Conservation (phyloP, 176 grass and related monocot genomes). For the Rhipidocladum racemiflorum region DNA sequence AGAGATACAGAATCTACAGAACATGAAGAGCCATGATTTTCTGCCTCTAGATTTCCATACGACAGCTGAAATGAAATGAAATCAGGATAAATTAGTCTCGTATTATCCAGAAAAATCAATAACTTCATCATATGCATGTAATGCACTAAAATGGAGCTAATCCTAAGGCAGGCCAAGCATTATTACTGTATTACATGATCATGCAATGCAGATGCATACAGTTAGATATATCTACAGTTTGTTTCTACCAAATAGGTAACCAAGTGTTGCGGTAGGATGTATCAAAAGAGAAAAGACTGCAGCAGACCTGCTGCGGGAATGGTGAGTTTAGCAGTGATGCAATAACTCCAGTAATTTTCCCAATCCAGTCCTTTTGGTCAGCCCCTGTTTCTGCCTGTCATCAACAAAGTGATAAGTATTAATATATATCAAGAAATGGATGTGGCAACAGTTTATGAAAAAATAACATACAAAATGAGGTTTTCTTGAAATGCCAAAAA, state of each 20-base stretch:
- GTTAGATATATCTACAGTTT: neutral
- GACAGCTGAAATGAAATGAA: conserved; percentile 50
- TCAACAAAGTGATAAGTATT: conserved; percentile 28
- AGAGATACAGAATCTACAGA: conserved; percentile 38
- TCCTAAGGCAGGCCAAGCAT: conserved; percentile 12
- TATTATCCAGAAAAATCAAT: conserved; percentile 5
- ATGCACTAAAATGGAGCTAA: conserved; percentile 19
- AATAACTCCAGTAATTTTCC: conserved; percentile 98
- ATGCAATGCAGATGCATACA: neutral
- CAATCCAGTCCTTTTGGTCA: conserved; percentile 89
- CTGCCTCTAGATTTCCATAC: conserved; percentile 39
- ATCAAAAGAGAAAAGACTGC: neutral
- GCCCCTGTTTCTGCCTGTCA: conserved; percentile 71
- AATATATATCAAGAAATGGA: conserved; percentile 9
- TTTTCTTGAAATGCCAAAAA: conserved; percentile 8
- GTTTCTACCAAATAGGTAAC: conserved; percentile 10
- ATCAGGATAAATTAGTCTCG: conserved; percentile 10
- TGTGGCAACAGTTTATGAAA: neutral
- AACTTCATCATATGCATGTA: neutral
- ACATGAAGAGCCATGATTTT: conserved; percentile 38
- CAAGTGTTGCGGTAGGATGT: conserved; percentile 22
- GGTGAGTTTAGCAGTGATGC: conserved; percentile 86
- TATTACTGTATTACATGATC: conserved; percentile 20
- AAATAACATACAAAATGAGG: neutral
- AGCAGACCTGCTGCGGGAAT: conserved; percentile 59